A percentile compares a stretch with the other conserved stretches of the same genome.
Conservation (phyloP, 768 basidiomycete genomes). For the Collybia sp. region DNA sequence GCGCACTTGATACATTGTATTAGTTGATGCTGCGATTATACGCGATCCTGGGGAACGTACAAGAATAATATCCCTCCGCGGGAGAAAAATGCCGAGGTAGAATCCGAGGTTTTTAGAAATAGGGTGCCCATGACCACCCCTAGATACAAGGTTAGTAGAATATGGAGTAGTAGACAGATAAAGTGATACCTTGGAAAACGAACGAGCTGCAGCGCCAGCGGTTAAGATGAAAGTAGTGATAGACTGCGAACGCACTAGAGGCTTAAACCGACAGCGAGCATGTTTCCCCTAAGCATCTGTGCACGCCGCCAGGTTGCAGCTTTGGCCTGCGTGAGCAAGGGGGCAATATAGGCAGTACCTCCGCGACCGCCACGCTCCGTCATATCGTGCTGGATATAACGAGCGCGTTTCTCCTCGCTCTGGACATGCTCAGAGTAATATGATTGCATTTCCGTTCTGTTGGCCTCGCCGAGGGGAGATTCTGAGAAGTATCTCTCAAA, state of each 20-base stretch:
- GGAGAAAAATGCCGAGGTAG: not conserved
- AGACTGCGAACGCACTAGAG: conserved; percentile 19
- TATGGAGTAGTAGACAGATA: too few species aligned
- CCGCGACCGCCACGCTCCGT: conserved; percentile 49
- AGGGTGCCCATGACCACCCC: conserved; percentile 28
- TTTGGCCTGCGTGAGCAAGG: too few species aligned
- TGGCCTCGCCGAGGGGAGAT: conserved; percentile 34
- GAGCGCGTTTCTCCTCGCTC: conserved; percentile 31
- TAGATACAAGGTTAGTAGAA: too few species aligned
- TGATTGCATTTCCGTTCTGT: conserved; percentile 38
- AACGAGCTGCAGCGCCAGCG: not conserved
- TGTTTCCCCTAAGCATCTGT: conserved; percentile 39
- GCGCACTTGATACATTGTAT: conserved; percentile 6
- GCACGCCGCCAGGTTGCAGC: conserved; percentile 38
- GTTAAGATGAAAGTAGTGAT: not conserved
- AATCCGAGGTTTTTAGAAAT: not conserved
- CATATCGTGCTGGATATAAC: conserved; percentile 42
- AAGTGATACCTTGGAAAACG: not conserved
- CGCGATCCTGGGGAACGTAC: not conserved
- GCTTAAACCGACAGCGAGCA: conserved; percentile 30
- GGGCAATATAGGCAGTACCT: too few species aligned
- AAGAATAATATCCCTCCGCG: not conserved
- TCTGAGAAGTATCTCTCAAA: conserved; percentile 44
- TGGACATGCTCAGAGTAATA: conserved; percentile 42
- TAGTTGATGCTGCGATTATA: conserved; percentile 5